Evolutionary conservation across 2,329 filamentous ascomycete species (phyloP).

Genomic region (Xylaria sp.): DNA sequence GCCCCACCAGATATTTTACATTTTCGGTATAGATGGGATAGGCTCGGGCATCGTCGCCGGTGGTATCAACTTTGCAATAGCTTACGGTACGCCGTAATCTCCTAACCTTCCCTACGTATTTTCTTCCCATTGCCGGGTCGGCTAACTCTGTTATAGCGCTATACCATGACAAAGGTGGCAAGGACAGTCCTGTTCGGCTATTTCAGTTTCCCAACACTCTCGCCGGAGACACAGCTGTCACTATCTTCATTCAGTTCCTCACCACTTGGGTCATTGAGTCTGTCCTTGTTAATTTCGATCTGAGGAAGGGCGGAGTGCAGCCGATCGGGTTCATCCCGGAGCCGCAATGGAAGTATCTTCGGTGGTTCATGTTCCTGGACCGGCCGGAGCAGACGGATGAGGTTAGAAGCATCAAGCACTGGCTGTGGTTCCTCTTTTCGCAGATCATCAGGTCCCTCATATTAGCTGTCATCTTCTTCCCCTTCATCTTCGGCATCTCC

Average conservation of each 20-base stretch:
- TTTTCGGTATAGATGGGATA: not conserved
- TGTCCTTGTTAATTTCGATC: conserved; percentile 58
- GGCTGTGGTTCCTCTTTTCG: conserved; percentile 50
- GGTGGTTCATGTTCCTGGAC: conserved; percentile 59
- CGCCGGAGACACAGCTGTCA: conserved; percentile 60
- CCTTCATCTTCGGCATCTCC: conserved; percentile 55
- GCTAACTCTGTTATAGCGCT: conserved; percentile 52
- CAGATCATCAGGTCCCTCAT: conserved; percentile 52
- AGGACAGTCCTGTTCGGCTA: conserved; percentile 55
- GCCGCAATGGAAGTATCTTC: conserved; percentile 48
- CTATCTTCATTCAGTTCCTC: conserved; percentile 61
- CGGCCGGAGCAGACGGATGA: conserved; percentile 42
- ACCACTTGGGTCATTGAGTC: conserved; percentile 63
- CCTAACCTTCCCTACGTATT: not conserved
- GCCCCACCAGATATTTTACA: conserved; percentile 50
- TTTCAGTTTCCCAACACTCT: conserved; percentile 62
- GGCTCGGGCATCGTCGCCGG: not conserved
- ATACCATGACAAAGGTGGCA: conserved; percentile 54
- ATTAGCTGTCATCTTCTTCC: conserved; percentile 52
- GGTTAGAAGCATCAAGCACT: conserved; percentile 45
- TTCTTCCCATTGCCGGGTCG: not conserved
- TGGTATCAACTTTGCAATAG: conserved; percentile 7
- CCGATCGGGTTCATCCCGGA: conserved; percentile 58
- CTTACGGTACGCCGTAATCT: not conserved
- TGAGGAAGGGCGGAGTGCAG: conserved; percentile 56